Percentiles rank a stretch among this genome's conserved stretches.
These are phyloP conservation scores for Punica granatum DNA, from an alignment of 345 rosid genomes.

Conservation along the genomic window DNA sequence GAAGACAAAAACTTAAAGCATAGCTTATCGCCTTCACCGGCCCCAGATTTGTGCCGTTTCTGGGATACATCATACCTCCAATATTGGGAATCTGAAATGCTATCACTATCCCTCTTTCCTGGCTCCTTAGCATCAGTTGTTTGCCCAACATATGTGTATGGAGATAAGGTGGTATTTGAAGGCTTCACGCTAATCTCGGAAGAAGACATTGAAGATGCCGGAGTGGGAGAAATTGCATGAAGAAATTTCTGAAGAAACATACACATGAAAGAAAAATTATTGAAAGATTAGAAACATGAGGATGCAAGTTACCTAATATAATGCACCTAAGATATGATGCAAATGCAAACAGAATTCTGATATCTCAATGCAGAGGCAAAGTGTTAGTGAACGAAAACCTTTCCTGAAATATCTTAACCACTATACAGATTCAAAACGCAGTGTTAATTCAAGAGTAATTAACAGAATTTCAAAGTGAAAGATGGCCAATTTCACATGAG, in stretches of 20 bases:
- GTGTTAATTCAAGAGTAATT: not conserved
- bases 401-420: not conserved
- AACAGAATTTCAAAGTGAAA: not conserved
- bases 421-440: not conserved
- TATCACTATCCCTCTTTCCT: slow-evolving; percentile 42
- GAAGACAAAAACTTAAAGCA: slow-evolving; percentile 83
- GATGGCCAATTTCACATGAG: not conserved
- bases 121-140: slow-evolving; percentile 29
- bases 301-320: not conserved
- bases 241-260: slow-evolving; percentile 61
- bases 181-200: slow-evolving; percentile 67
- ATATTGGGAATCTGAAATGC: slow-evolving; percentile 57
- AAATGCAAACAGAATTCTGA: too few species aligned
- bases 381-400: not conserved
- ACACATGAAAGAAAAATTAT: not conserved
- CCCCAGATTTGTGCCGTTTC: slow-evolving; percentile 67
- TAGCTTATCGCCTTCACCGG: slow-evolving; percentile 46
- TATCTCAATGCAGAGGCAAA: not conserved
- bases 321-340: not conserved
- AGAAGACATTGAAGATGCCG: slow-evolving; percentile 68
- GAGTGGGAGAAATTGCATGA: slow-evolving; percentile 82
- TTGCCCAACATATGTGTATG: slow-evolving; percentile 45
- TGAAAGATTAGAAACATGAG: not conserved
- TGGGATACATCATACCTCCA: slow-evolving; percentile 89
- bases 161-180: slow-evolving; percentile 60